A percentile compares a stretch with the other conserved stretches of the same genome.
phyloP scores from a whole-genome alignment of 2,329 filamentous ascomycete genomes.

The Sordariomycetes sp. region DNA sequence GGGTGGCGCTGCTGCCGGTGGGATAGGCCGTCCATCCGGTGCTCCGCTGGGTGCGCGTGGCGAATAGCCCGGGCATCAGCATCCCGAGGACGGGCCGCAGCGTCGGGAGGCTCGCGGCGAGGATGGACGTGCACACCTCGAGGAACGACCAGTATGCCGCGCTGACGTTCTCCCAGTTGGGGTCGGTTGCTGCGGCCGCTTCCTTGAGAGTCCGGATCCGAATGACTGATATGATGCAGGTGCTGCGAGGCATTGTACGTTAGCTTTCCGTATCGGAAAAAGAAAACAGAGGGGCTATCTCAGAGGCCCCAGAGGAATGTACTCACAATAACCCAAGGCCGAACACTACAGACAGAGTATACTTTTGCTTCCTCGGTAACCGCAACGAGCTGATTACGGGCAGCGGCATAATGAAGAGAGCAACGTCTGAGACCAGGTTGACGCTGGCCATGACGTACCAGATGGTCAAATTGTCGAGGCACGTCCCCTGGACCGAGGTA shows the following conservation, averaged over 20 bases:
- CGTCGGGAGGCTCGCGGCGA: constrained; percentile 17
- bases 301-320: no score
- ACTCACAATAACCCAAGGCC: constrained; percentile 17
- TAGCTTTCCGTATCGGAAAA: background rate
- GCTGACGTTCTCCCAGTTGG: constrained; percentile 18
- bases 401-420: constrained; percentile 15
- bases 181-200: constrained; percentile 11
- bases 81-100: constrained; percentile 15
- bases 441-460: constrained; percentile 18
- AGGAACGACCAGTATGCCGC: constrained; percentile 19
- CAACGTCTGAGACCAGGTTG: constrained; percentile 16
- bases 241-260: constrained; percentile 7
- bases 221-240: constrained; percentile 16
- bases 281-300: no score
- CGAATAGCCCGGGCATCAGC: constrained; percentile 11
- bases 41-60: background rate
- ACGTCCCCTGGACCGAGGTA: constrained; percentile 9
- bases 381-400: constrained; percentile 13
- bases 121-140: constrained; percentile 17
- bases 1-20: no score
- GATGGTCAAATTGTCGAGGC: constrained; percentile 15
- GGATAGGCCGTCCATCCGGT: no score
- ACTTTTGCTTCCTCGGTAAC: constrained; percentile 12
- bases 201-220: constrained; percentile 17
- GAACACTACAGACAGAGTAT: constrained; percentile 12